Evolutionary conservation across 352 stramenopile genomes (phyloP).

Genomic region (Phytophthora kernoviae): DNA sequence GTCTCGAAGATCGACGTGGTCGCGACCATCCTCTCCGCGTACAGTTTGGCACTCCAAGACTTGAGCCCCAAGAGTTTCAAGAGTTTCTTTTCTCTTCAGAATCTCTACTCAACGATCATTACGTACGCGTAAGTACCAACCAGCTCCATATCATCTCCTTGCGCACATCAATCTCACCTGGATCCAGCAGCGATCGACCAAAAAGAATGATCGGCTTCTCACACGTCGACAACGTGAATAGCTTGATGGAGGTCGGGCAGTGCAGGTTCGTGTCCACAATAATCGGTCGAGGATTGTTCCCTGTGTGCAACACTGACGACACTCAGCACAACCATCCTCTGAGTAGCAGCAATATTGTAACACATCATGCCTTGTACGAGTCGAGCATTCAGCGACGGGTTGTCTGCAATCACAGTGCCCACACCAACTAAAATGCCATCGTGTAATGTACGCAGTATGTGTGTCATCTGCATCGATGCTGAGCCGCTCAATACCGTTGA

Average conservation of each 20-base stretch:
- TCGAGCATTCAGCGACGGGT: conserved; percentile 85
- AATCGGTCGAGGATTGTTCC: conserved; percentile 68
- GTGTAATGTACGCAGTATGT: conserved; percentile 84
- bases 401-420: conserved; percentile 85
- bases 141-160: no score
- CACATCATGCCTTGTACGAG: conserved; percentile 50
- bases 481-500: conserved; percentile 74
- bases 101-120: conserved; percentile 35
- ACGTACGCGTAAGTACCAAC: conserved; percentile 10
- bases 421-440: conserved; percentile 89
- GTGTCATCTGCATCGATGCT: conserved; percentile 87
- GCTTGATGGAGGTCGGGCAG: conserved; percentile 73
- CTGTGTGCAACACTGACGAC: conserved; percentile 22
- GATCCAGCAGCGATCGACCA: conserved; percentile 21
- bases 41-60: conserved; percentile 45
- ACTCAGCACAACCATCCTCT: background rate
- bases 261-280: conserved; percentile 74
- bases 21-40: conserved; percentile 12
- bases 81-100: conserved; percentile 28
- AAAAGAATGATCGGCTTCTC: conserved; percentile 78
- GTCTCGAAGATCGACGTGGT: conserved; percentile 60
- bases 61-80: conserved; percentile 52
- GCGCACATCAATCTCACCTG: no score
- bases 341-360: background rate
- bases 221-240: conserved; percentile 73